Evolutionary conservation across 352 stramenopile species (phyloP).

Genomic region (Bremia lactucae): DNA sequence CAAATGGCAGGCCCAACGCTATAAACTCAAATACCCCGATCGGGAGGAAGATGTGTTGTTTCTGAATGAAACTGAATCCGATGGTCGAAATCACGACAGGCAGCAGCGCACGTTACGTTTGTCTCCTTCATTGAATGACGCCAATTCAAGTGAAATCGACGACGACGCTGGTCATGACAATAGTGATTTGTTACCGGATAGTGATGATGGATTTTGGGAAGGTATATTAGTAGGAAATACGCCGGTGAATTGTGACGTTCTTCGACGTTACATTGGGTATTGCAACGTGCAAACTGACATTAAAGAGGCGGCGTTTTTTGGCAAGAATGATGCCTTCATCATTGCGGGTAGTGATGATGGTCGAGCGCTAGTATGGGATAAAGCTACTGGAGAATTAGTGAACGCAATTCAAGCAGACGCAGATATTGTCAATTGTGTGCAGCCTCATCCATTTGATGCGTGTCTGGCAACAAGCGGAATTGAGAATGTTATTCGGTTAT

Average conservation of each 20-base stretch:
- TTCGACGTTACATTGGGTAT: constrained; percentile 75
- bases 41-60: constrained; percentile 33
- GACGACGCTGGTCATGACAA: constrained; percentile 8
- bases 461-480: constrained; percentile 79
- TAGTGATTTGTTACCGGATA: constrained; percentile 15
- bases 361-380: constrained; percentile 79
- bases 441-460: constrained; percentile 62
- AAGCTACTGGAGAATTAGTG: constrained; percentile 62
- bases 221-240: constrained; percentile 25
- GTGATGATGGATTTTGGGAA: constrained; percentile 47
- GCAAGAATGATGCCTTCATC: constrained; percentile 76
- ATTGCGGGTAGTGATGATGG: constrained; percentile 83
- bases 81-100: neutral
- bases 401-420: constrained; percentile 75
- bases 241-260: constrained; percentile 48
- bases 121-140: constrained; percentile 19
- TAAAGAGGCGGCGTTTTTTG: constrained; percentile 85
- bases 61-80: constrained; percentile 7
- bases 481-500: constrained; percentile 73
- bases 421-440: constrained; percentile 86
- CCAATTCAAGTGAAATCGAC: constrained; percentile 20
- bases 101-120: constrained; percentile 6
- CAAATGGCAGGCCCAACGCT: constrained; percentile 29
- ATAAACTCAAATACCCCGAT: constrained; percentile 37
- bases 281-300: constrained; percentile 87